Evolutionary conservation across 208 protist genomes (phyloP), one percentile per base, ranked within the genome.

Genomic region (Acanthamoeba triangularis): DNA sequence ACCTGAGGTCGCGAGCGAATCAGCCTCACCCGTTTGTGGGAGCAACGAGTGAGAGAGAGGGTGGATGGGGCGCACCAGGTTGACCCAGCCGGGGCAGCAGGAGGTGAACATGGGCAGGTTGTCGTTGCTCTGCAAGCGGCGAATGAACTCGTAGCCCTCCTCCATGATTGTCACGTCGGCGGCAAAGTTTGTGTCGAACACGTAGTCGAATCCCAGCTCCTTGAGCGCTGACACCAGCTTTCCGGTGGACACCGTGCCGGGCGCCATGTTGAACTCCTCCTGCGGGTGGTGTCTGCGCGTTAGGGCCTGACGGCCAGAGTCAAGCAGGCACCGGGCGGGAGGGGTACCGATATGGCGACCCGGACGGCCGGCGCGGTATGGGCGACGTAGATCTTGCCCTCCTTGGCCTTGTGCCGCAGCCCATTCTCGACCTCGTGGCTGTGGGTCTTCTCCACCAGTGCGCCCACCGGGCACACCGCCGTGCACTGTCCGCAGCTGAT

Each of bases 401-500:
- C 61, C 28, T 72, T 61, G 18, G 37, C 28, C 44, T 87, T 87
- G 49, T 87, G 20, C 49, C 78, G 37, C 35, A 97, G 94, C n/a
- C 85, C 87, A 20, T 47, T 33, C 2, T 74, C 16, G 6, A 96
- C 90, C 2, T 88, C 30, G 7, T 92, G 72, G 56, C 95, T 47
- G 52, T 96, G 61, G 11, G 87, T 35, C 11, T 96, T 85, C 78
- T 96, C 97, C 4, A 52, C 30, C 44, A 98, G 90, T 6, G 97
- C 94, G 16, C 95, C 96, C 35, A 95, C 74, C 28, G 97, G 97
- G 84, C 97, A 98, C 25, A 95, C 65, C 2, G 67, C 35, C n/a
- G 97, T 91, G 95, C 97, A 98, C 33, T 97, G 96, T 33, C 97
- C 97, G 72, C 97, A 98, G 28, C 85, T 95, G 80, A 97, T 97